These are phyloP conservation scores for Xylaria sp. DNA, from an alignment of 2,329 filamentous ascomycete species.

Conservation along the genomic window DNA sequence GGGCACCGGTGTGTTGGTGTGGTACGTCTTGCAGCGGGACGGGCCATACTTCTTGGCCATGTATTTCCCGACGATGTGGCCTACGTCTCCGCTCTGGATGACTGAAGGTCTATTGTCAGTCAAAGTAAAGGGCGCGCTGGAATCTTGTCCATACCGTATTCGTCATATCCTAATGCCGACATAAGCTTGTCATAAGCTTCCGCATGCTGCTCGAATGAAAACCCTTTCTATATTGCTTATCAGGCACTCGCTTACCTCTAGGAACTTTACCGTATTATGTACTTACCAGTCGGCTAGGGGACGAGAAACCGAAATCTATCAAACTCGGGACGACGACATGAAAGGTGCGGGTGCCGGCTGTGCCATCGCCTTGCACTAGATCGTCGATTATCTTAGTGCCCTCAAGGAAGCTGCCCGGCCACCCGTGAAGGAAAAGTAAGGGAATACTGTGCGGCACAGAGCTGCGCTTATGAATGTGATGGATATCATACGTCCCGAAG, in stretches of 20 bases:
- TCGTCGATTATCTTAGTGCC: slow-evolving; percentile 12
- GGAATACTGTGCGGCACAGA: slow-evolving; percentile 1
- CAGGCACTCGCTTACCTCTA: not conserved
- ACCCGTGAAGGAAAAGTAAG: slow-evolving; percentile 29
- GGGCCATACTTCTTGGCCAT: slow-evolving; percentile 26
- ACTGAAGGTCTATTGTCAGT: slow-evolving; percentile 5
- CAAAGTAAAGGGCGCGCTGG: too few species aligned
- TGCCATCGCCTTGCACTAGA: slow-evolving; percentile 1
- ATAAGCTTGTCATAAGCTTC: slow-evolving; percentile 30
- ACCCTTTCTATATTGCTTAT: not conserved
- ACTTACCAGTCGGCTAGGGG: slow-evolving; percentile 11
- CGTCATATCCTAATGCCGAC: slow-evolving; percentile 21
- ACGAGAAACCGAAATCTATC: slow-evolving; percentile 29
- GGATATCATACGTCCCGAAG: slow-evolving; percentile 68
- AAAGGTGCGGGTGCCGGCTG: slow-evolving; percentile 2
- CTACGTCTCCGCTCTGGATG: slow-evolving; percentile 26
- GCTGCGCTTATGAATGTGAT: slow-evolving; percentile 71
- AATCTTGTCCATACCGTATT: slow-evolving; percentile 5
- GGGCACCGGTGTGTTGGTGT: slow-evolving; percentile 12
- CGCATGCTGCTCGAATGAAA: slow-evolving; percentile 24
- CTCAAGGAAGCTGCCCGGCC: slow-evolving; percentile 24
- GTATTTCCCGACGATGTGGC: not conserved
- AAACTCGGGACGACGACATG: slow-evolving; percentile 23
- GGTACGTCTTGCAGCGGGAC: slow-evolving; percentile 12
- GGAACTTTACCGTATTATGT: not conserved